phyloP scores from a whole-genome alignment of 768 basidiomycete species.

The Gautieria morchelliformis region DNA sequence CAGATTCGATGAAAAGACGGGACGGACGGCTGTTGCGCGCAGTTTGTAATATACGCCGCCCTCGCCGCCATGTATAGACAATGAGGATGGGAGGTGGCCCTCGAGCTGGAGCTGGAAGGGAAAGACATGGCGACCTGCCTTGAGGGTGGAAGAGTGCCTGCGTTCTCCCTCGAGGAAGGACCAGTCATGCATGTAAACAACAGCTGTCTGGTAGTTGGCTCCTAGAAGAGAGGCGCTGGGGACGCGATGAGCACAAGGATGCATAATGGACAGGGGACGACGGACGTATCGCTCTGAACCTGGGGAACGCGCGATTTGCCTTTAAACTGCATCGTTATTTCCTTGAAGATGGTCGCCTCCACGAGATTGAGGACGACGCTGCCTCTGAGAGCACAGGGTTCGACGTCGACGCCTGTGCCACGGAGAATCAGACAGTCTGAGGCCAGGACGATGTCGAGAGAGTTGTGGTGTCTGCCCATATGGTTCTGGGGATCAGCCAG shows the following conservation, averaged over 20 bases:
- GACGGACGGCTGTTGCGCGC: slow-evolving; percentile 71
- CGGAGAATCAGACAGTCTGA: slow-evolving; percentile 59
- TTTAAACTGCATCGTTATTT: slow-evolving; percentile 74
- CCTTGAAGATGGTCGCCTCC: slow-evolving; percentile 76
- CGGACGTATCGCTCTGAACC: slow-evolving; percentile 48
- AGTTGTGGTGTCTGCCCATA: slow-evolving; percentile 22
- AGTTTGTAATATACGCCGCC: slow-evolving; percentile 82
- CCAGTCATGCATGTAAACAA: slow-evolving; percentile 80
- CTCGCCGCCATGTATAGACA: slow-evolving; percentile 32
- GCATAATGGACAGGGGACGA: slow-evolving; percentile 25
- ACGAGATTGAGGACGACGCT: slow-evolving; percentile 69
- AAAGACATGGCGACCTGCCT: slow-evolving; percentile 90
- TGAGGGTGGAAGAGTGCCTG: slow-evolving; percentile 75
- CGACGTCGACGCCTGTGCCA: slow-evolving; percentile 75
- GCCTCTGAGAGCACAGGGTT: slow-evolving; percentile 74
- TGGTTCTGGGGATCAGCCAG: too few relatives aligned
- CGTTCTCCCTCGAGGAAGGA: slow-evolving; percentile 83
- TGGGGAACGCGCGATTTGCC: slow-evolving; percentile 73
- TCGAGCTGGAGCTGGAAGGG: slow-evolving; percentile 86
- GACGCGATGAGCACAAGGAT: slow-evolving; percentile 32
- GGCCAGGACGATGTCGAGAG: slow-evolving; percentile 70
- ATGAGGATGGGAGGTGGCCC: slow-evolving; percentile 74
- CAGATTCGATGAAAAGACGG: slow-evolving; percentile 61
- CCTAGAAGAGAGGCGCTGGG: slow-evolving; percentile 1
- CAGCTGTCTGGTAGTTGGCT: slow-evolving; percentile 33